Conservation (phyloP, 257 asterid species). For the Solanum bulbocastanum region DNA sequence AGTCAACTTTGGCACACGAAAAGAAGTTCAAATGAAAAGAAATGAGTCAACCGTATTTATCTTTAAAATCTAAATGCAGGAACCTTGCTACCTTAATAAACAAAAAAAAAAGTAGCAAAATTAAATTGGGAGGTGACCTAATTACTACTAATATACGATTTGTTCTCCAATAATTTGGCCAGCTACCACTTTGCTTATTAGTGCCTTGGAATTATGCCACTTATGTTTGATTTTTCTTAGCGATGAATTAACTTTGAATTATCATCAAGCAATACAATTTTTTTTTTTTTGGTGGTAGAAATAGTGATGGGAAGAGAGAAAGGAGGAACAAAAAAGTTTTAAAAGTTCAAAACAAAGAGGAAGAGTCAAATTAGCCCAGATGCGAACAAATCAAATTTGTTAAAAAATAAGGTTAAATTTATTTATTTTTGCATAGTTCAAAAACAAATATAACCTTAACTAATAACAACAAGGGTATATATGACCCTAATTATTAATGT, state of each 20-base stretch:
- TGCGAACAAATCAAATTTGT: neutral
- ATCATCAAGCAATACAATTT: neutral
- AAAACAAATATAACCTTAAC: neutral
- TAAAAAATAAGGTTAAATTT: neutral
- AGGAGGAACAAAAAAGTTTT: neutral
- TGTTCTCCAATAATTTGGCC: neutral
- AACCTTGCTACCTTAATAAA: neutral
- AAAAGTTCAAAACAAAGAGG: neutral
- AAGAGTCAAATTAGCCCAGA: neutral
- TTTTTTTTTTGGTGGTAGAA: neutral
- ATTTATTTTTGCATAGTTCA: neutral
- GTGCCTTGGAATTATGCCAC: neutral
- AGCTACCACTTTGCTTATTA: neutral
- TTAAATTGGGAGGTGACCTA: constrained; percentile 20
- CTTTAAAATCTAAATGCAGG: neutral
- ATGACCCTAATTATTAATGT: too few species aligned
- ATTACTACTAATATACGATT: neutral
- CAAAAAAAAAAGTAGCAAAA: neutral
- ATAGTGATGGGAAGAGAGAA: neutral
- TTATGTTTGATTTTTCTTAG: neutral
- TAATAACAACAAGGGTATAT: neutral
- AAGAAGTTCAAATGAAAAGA: neutral
- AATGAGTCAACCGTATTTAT: neutral
- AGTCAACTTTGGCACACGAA: neutral
- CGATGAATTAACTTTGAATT: neutral